These are phyloP conservation scores for Talaromyces amestolkiae DNA, from an alignment of 2,329 filamentous ascomycete genomes.

Conservation along the genomic window DNA sequence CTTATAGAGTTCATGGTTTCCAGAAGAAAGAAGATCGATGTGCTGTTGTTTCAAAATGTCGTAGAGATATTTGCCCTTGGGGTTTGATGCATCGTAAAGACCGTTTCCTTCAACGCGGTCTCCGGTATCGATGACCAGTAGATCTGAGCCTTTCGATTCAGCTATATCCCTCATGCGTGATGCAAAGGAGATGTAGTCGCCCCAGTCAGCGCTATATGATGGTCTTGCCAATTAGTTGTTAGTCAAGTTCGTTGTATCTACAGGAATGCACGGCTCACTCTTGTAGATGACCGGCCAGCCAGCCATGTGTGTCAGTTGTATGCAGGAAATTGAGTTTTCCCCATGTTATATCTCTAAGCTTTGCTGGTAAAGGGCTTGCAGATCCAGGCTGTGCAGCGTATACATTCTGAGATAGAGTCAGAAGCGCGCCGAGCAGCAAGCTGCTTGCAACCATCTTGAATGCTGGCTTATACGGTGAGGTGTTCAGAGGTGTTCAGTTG, in stretches of 20 bases:
- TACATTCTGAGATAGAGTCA: constrained; percentile 19
- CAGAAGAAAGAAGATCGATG: constrained; percentile 80
- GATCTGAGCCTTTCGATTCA: constrained; percentile 73
- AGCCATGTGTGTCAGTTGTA: constrained; percentile 94
- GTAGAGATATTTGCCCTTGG: constrained; percentile 84
- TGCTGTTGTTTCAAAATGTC: constrained; percentile 80
- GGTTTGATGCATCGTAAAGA: constrained; percentile 82
- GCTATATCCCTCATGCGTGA: constrained; percentile 75
- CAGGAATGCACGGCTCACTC: constrained; percentile 59
- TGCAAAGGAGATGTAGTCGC: constrained; percentile 93
- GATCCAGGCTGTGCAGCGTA: constrained; percentile 73
- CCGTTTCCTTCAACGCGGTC: constrained; percentile 93
- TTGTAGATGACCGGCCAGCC: constrained; percentile 88
- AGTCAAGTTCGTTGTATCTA: neutral
- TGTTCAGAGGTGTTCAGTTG: neutral
- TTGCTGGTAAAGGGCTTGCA: constrained; percentile 71
- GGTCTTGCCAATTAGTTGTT: constrained; percentile 50
- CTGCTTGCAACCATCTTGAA: constrained; percentile 11
- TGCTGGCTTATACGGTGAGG: neutral
- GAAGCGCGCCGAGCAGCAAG: constrained; percentile 25
- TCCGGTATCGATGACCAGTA: constrained; percentile 93
- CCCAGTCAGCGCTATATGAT: constrained; percentile 95
- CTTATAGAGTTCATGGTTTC: constrained; percentile 95
- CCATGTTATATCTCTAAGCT: constrained; percentile 81
- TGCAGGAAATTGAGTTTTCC: constrained; percentile 97